A percentile compares a stretch with the other conserved stretches of the same genome.
Evolutionary conservation across 257 asterid genomes (phyloP).

Genomic region (Cordia subcordata): DNA sequence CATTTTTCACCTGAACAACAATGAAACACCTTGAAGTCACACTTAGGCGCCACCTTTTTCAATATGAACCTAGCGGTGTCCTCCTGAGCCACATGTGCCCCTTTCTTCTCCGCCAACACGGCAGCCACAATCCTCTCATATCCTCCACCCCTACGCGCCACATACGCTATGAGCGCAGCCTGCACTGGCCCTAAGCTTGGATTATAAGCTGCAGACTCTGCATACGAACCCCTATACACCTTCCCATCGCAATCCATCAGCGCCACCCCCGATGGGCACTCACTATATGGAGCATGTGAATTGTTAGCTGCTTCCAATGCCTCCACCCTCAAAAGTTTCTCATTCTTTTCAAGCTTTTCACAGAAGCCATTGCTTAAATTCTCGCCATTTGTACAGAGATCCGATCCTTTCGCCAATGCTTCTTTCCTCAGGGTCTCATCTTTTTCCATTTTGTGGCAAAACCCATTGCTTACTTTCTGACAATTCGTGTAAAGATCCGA

Average conservation of each 20-base stretch:
- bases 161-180: slow-evolving; percentile 67
- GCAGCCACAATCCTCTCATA: slow-evolving; percentile 78
- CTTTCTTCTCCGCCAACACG: slow-evolving; percentile 72
- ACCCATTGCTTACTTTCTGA: slow-evolving; percentile 27
- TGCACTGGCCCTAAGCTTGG: slow-evolving; percentile 86
- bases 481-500: slow-evolving; percentile 11
- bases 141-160: slow-evolving; percentile 66
- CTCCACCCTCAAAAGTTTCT: slow-evolving; percentile 24
- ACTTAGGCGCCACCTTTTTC: slow-evolving; percentile 60
- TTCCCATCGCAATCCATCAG: slow-evolving; percentile 78
- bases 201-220: slow-evolving; percentile 86
- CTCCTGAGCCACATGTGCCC: slow-evolving; percentile 54
- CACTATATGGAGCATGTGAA: slow-evolving; percentile 85
- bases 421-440: slow-evolving; percentile 26
- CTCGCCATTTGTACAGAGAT: slow-evolving; percentile 2
- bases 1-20: slow-evolving; percentile 28
- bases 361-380: slow-evolving; percentile 32
- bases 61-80: slow-evolving; percentile 58
- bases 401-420: slow-evolving; percentile 55
- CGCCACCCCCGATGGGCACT: slow-evolving; percentile 83
- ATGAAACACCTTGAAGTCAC: slow-evolving; percentile 50
- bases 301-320: slow-evolving; percentile 76
- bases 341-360: slow-evolving; percentile 13
- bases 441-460: slow-evolving; percentile 15
- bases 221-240: slow-evolving; percentile 61